These are phyloP conservation scores for Pochonia chlamydosporia DNA, from an alignment of 2,329 filamentous ascomycete genomes.

Conservation along the genomic window DNA sequence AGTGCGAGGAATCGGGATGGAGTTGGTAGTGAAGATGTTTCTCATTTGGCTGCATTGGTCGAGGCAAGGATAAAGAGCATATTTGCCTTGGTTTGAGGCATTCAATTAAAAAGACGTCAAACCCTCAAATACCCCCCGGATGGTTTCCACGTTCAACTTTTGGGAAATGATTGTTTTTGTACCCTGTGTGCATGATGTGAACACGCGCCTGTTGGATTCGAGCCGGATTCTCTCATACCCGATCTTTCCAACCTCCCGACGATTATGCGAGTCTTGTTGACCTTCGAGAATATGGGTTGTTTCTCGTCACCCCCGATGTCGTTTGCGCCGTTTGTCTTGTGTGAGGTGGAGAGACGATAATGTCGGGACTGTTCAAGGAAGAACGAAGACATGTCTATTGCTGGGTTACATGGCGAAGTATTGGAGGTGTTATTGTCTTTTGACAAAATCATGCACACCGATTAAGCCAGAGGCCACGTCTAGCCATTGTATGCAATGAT, in stretches of 20 bases:
- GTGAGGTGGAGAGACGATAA: too few species aligned
- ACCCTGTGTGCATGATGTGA: constrained; percentile 6
- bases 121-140: constrained; percentile 19
- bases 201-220: not conserved
- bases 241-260: not conserved
- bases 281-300: too few species aligned
- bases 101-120: constrained; percentile 48
- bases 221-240: not conserved
- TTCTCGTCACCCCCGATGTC: too few species aligned
- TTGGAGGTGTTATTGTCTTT: too few species aligned
- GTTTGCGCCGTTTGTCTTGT: too few species aligned
- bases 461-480: too few species aligned
- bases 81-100: constrained; percentile 46
- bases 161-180: not conserved
- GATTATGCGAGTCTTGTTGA: not conserved
- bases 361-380: too few species aligned
- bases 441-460: too few species aligned
- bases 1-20: constrained; percentile 47
- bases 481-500: too few species aligned
- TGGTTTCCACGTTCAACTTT: not conserved
- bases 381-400: too few species aligned
- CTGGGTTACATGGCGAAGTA: too few species aligned
- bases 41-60: constrained; percentile 54
- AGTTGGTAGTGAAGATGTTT: constrained; percentile 60
- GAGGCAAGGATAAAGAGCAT: constrained; percentile 50